A percentile compares a stretch with the other conserved stretches of the same genome.
Evolutionary conservation across 805 yeast genomes (phyloP).

Genomic region (Saccharomycopsis javanensis): DNA sequence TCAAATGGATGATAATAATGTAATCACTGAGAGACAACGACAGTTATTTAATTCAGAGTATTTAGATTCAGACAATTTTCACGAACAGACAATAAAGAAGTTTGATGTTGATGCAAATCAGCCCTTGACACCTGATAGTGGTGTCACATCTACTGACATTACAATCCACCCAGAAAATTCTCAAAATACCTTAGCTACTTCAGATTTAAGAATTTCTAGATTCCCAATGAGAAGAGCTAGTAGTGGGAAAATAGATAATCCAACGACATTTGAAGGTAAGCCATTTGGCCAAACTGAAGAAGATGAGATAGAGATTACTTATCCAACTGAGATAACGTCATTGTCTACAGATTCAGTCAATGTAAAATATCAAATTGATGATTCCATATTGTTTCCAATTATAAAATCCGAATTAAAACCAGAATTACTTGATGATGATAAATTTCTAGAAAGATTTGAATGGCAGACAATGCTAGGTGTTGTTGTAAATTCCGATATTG

Average conservation of each 20-base stretch:
- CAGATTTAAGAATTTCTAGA: neutral
- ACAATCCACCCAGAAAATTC: neutral
- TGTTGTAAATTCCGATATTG: constrained; percentile 92
- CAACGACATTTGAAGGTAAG: constrained; percentile 20
- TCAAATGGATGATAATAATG: neutral
- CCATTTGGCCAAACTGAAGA: constrained; percentile 19
- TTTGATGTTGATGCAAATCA: neutral
- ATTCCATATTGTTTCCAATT: constrained; percentile 22
- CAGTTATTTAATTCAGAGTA: neutral
- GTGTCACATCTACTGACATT: neutral
- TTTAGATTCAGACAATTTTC: neutral
- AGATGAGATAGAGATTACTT: constrained; percentile 20
- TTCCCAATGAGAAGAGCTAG: neutral
- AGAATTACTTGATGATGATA: constrained; percentile 25
- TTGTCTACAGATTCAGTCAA: constrained; percentile 30
- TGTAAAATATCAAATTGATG: constrained; percentile 40
- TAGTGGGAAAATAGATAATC: neutral
- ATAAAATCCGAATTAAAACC: constrained; percentile 19
- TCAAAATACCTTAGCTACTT: neutral
- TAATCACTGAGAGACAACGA: neutral
- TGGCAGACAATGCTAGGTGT: constrained; percentile 93
- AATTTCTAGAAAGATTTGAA: constrained; percentile 67
- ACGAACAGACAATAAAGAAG: neutral
- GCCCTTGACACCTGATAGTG: too few relatives aligned
- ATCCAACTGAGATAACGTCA: constrained; percentile 26